These are phyloP conservation scores for Funneliformis caledonium DNA, from an alignment of 371 early-diverging fungal genomes.

Conservation along the genomic window DNA sequence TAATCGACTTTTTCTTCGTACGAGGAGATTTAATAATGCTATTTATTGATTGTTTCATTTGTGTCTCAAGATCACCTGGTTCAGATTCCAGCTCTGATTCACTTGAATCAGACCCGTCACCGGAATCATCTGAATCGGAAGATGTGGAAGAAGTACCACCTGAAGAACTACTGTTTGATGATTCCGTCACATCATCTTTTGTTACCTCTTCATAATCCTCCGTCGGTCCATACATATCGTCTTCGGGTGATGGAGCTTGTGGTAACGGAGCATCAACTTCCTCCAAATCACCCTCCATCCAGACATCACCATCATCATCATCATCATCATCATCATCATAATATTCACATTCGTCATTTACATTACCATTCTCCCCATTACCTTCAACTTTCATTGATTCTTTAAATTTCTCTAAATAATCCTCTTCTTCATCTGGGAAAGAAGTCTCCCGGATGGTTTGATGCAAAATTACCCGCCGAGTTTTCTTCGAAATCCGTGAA, in stretches of 20 bases:
- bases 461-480: constrained; percentile 19
- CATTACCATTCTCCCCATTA: neutral
- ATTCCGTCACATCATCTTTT: neutral
- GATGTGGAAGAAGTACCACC: neutral
- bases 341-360: neutral
- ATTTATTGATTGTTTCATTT: neutral
- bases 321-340: neutral
- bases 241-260: neutral
- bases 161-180: neutral
- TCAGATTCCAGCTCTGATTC: neutral
- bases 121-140: neutral
- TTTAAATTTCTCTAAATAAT: too few relatives aligned
- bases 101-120: neutral
- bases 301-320: too few relatives aligned
- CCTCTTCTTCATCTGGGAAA: neutral
- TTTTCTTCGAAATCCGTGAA: neutral
- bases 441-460: constrained; percentile 34
- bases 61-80: neutral
- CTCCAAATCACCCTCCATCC: neutral
- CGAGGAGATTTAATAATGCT: neutral
- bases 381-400: neutral
- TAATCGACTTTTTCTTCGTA: neutral
- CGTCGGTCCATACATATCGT: neutral
- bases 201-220: neutral
- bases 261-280: neutral